These are phyloP conservation scores for Daphne laureola DNA, from an alignment of 441 rosid species.

Conservation along the genomic window DNA sequence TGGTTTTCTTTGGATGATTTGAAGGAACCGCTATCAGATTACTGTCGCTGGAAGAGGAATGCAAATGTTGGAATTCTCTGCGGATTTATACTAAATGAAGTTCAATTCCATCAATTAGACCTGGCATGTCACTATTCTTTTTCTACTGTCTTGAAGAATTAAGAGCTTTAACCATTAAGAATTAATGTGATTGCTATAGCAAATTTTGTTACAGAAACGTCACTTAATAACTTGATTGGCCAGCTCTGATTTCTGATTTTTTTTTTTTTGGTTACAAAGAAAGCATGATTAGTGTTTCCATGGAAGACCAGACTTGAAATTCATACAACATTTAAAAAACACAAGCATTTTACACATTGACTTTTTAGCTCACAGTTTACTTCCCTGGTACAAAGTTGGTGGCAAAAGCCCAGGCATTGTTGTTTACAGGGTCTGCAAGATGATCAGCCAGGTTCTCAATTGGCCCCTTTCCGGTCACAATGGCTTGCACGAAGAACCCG, in stretches of 20 bases:
- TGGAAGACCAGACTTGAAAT: neutral
- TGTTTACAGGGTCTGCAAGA: constrained; percentile 51
- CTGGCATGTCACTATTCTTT: too few relatives aligned
- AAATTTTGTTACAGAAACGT: too few relatives aligned
- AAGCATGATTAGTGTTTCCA: neutral
- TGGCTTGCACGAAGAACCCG: constrained; percentile 54
- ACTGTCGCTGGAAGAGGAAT: constrained; percentile 90
- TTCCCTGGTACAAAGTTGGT: constrained; percentile 56
- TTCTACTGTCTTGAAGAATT: too few relatives aligned
- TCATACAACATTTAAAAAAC: too few relatives aligned
- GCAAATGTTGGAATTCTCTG: constrained; percentile 67
- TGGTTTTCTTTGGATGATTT: constrained; percentile 1
- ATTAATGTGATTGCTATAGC: too few relatives aligned
- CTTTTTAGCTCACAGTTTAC: constrained; percentile 12
- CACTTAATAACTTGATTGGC: too few relatives aligned
- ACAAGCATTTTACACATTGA: neutral
- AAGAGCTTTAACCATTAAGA: too few relatives aligned
- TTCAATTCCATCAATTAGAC: neutral
- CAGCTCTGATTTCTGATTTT: too few relatives aligned
- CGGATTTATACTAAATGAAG: constrained; percentile 1
- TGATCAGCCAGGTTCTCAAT: constrained; percentile 47
- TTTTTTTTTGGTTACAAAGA: too few relatives aligned
- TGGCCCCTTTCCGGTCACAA: constrained; percentile 45
- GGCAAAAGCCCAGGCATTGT: constrained; percentile 53
- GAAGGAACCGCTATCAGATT: constrained; percentile 69